Evolutionary conservation across 2,329 filamentous ascomycete species (phyloP).

Genomic region (Ophiostoma triangulosporum): DNA sequence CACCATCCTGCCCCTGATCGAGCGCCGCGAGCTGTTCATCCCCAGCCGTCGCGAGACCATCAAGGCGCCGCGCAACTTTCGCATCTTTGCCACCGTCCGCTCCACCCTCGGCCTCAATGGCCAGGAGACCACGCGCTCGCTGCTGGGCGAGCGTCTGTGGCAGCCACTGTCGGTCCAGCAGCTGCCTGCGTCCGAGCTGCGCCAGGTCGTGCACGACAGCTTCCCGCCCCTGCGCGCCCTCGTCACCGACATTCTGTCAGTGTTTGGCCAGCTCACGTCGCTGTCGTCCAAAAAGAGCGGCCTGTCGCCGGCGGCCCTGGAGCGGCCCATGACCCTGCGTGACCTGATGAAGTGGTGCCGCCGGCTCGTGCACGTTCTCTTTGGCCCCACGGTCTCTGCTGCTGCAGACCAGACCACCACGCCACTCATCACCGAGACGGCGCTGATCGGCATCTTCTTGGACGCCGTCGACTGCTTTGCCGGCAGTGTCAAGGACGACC

Average conservation of each 20-base stretch:
- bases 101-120: conserved; percentile 58
- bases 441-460: conserved; percentile 74
- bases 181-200: conserved; percentile 56
- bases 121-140: conserved; percentile 51
- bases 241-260: conserved; percentile 42
- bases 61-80: conserved; percentile 70
- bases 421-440: conserved; percentile 49
- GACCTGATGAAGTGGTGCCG: conserved; percentile 89
- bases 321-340: conserved; percentile 38
- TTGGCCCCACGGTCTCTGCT: conserved; percentile 6
- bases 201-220: conserved; percentile 55
- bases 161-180: conserved; percentile 55
- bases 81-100: conserved; percentile 82
- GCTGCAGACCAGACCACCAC: conserved; percentile 29
- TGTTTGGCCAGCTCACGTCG: conserved; percentile 40
- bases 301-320: conserved; percentile 22
- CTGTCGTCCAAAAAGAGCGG: conserved; percentile 1
- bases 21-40: conserved; percentile 80
- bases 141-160: conserved; percentile 84
- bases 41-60: conserved; percentile 80
- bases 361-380: conserved; percentile 55
- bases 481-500: conserved; percentile 57
- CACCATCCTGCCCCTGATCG: conserved; percentile 80
- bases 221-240: conserved; percentile 58
- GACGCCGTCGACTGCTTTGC: conserved; percentile 90